Conservation (phyloP, 805 yeast species). For the Candida piceae region DNA sequence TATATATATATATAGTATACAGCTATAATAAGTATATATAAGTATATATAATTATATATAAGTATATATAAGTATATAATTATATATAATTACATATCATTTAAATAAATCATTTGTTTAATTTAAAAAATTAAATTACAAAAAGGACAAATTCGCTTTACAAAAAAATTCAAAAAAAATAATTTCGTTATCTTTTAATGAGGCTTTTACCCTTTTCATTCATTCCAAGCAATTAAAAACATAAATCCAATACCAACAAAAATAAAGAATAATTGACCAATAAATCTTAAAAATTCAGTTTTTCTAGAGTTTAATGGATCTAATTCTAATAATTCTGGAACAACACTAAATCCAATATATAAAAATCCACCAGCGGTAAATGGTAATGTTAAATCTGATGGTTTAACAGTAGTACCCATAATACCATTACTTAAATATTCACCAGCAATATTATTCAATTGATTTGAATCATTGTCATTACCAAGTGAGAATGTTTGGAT, state of each 20-base stretch:
- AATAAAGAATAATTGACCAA: constrained; percentile 45
- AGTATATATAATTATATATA: no score
- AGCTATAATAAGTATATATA: not conserved
- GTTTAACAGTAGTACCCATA: constrained; percentile 46
- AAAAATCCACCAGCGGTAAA: constrained; percentile 75
- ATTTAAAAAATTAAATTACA: no score
- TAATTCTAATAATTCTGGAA: constrained; percentile 61
- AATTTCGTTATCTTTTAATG: not conserved
- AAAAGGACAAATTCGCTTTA: no score
- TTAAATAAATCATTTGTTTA: no score
- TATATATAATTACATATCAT: no score
- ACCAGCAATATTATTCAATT: not conserved
- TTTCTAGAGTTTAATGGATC: constrained; percentile 30
- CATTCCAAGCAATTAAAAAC: constrained; percentile 47
- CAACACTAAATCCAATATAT: constrained; percentile 71
- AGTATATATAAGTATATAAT: no score
- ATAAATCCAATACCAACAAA: constrained; percentile 53
- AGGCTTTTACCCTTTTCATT: constrained; percentile 19
- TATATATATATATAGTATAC: not conserved
- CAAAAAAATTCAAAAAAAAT: no score
- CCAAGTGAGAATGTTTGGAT: constrained; percentile 35
- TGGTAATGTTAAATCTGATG: constrained; percentile 55
- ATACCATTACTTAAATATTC: constrained; percentile 9
- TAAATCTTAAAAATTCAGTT: constrained; percentile 35
- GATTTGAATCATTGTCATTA: constrained; percentile 1